A percentile compares a stretch with the other conserved stretches of the same genome.
These are phyloP conservation scores for Aspergillus homomorphus DNA, from an alignment of 495 filamentous ascomycete species.

Conservation along the genomic window DNA sequence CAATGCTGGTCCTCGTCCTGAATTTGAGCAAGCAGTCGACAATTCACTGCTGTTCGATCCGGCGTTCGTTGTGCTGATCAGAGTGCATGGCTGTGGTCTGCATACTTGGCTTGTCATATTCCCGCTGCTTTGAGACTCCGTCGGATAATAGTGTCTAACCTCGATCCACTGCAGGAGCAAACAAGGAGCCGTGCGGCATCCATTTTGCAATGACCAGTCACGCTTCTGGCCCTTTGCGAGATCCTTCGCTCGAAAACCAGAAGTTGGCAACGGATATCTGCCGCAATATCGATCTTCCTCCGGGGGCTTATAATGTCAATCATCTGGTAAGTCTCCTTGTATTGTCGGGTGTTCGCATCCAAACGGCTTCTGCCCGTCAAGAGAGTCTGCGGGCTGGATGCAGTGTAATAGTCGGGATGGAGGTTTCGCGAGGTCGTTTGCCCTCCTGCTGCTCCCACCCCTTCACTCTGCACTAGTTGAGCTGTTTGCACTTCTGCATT, in stretches of 20 bases:
- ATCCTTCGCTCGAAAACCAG: slow-evolving; percentile 25
- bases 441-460: background rate
- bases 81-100: background rate
- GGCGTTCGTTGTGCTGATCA: background rate
- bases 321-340: slow-evolving; percentile 26
- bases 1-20: background rate
- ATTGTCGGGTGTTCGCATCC: slow-evolving; percentile 1
- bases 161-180: background rate
- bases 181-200: background rate
- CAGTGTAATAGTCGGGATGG: background rate
- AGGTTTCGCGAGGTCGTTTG: background rate
- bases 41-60: too few relatives aligned
- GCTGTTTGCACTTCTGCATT: background rate
- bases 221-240: slow-evolving; percentile 4
- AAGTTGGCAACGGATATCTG: slow-evolving; percentile 24
- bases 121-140: background rate
- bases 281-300: slow-evolving; percentile 29
- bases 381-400: background rate
- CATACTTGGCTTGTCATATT: background rate
- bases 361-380: background rate
- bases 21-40: too few relatives aligned
- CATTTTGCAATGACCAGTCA: slow-evolving; percentile 2
- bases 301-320: slow-evolving; percentile 23
- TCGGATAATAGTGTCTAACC: background rate
- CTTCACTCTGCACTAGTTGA: background rate